Base-by-base conservation (phyloP, 495 filamentous ascomycete genomes). In the Penicillium alfredii region DNA sequence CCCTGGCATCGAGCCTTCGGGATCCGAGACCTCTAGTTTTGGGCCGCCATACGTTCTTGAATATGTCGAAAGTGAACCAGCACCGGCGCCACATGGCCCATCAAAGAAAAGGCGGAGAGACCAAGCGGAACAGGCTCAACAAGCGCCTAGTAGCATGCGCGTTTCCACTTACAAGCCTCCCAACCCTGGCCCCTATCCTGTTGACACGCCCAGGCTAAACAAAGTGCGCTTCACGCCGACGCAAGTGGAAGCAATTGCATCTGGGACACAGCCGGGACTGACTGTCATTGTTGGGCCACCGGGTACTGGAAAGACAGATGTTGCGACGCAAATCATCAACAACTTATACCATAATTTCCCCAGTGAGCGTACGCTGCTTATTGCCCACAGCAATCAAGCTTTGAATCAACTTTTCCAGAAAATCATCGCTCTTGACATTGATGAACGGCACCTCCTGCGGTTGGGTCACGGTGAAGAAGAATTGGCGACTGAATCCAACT, bases 261-360 rank as follows among this genome's bases (percentile, higher is more conserved):
- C 92, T 21, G 92, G 92, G 12, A 92, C 82, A 15, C 94, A 99
- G 48, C 93, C 92, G 10, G 92, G 92, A 8, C 73, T 99, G 29
- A 95, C 89, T 8, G 76, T 99, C 44, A 85, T 99, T 41, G 88
- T 97, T 38, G 92, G 92, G 0, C 92, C 92, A 25, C 92, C 92
- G 6, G 92, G 92, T 9, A 99, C 92, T 3, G 92, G 92, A 39
- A 99, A 99, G 66, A 99, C 92, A 17, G 92, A 99, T 61, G 93
- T 99, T 37, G 88, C 87, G 16, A 96, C 90, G 3, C 92, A 99
- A 58, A 93, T 97, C 45, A 97, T 99, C 64, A 94, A 86, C 72
- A 96, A 96, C 55, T 84, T 99, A 35, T 99, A 97, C 58, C 93
- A 96, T 66, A 92, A 95, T 63, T 97, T 94, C 56, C 92, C 93